Conservation (phyloP, 345 rosid genomes). For the Brassica carinata region DNA sequence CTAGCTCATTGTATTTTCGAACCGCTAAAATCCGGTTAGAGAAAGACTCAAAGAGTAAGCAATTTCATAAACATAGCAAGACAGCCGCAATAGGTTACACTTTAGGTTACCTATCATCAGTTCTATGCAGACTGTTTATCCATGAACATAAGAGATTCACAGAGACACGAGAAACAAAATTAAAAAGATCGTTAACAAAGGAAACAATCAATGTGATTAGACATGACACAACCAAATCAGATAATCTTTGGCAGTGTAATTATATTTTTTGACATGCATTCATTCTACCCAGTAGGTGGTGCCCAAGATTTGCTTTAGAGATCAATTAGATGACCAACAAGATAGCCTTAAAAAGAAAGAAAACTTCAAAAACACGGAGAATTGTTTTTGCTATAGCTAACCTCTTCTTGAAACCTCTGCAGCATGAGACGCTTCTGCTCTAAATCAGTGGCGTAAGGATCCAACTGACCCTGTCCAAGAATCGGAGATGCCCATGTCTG, state of each 20-base stretch:
- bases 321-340: background rate
- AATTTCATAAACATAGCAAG: background rate
- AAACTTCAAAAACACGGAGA: background rate
- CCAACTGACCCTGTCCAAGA: constrained; percentile 76
- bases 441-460: constrained; percentile 63
- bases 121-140: too few relatives aligned
- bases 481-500: constrained; percentile 91
- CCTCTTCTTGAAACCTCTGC: constrained; percentile 98
- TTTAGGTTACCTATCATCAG: too few relatives aligned
- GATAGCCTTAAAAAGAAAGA: background rate
- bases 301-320: too few relatives aligned
- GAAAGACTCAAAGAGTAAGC: background rate
- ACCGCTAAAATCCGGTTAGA: background rate
- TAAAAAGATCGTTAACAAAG: too few relatives aligned
- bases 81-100: background rate
- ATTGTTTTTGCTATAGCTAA: constrained; percentile 24
- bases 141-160: too few relatives aligned
- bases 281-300: too few relatives aligned
- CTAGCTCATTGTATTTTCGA: background rate
- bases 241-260: background rate
- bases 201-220: too few relatives aligned
- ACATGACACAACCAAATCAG: background rate
- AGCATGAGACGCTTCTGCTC: constrained; percentile 96
- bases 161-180: too few relatives aligned
- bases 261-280: background rate